These are phyloP conservation scores for Phaeodactylum tricornutum DNA, from an alignment of 108 stramenopile genomes.

Conservation along the genomic window DNA sequence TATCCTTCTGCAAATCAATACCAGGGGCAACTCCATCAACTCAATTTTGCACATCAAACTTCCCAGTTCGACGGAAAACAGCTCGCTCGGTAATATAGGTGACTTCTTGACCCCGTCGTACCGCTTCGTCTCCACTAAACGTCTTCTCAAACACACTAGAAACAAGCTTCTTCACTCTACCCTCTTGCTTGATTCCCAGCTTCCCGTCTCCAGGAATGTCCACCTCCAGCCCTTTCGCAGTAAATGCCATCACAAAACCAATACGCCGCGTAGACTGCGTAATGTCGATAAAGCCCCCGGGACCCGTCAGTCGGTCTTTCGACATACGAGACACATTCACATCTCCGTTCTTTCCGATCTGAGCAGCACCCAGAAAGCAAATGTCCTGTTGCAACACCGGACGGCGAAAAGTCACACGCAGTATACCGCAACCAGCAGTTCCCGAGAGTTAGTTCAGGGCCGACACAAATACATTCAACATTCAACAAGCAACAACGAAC, in stretches of 20 bases:
- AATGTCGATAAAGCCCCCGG: constrained; percentile 82
- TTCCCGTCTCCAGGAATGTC: constrained; percentile 29
- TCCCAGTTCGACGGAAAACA: constrained; percentile 55
- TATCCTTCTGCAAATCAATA: constrained; percentile 63
- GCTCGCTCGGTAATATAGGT: constrained; percentile 71
- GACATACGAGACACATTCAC: constrained; percentile 73
- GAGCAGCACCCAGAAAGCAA: constrained; percentile 58
- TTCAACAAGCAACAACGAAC: not conserved
- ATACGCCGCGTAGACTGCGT: constrained; percentile 49
- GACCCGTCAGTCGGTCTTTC: constrained; percentile 50
- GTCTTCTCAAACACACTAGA: constrained; percentile 51
- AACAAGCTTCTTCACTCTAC: constrained; percentile 63
- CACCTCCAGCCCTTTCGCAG: constrained; percentile 58
- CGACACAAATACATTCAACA: no score
- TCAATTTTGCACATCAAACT: constrained; percentile 48
- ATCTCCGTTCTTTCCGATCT: constrained; percentile 51
- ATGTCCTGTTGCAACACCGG: no score
- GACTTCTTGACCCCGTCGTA: constrained; percentile 59
- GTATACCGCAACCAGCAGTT: no score
- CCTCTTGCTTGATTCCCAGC: constrained; percentile 46
- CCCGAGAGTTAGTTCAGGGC: no score
- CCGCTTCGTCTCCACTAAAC: constrained; percentile 63
- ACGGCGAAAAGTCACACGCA: no score
- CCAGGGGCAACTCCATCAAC: constrained; percentile 78
- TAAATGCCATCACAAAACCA: constrained; percentile 53